Conservation (phyloP, 2,329 filamentous ascomycete genomes). For the Xylariaceae sp. region DNA sequence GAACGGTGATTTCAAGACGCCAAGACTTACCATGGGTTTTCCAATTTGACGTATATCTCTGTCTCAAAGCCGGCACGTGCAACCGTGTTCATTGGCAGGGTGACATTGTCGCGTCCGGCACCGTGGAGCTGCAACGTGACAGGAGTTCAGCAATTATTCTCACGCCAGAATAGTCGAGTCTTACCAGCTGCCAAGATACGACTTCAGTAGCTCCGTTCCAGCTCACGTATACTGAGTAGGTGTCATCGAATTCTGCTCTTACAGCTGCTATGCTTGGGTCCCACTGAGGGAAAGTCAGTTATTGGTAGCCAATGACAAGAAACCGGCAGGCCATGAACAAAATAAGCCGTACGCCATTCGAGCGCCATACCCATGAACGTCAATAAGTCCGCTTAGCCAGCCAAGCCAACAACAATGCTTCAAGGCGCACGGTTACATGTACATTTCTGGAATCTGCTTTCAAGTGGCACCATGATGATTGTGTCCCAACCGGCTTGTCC, state of each 20-base stretch:
- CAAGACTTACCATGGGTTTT: background rate
- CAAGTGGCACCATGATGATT: too few relatives aligned
- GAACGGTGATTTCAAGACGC: too few relatives aligned
- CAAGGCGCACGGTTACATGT: too few relatives aligned
- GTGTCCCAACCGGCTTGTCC: too few relatives aligned
- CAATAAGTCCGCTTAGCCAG: too few relatives aligned
- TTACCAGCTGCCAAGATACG: conserved; percentile 14
- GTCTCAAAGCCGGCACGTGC: conserved; percentile 14
- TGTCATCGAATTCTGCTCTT: background rate
- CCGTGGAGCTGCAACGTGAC: conserved; percentile 6
- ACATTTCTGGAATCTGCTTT: too few relatives aligned
- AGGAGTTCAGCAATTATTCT: background rate
- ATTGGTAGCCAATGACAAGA: too few relatives aligned
- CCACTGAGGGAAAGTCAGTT: conserved; percentile 2
- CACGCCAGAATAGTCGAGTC: background rate
- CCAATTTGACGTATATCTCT: conserved; percentile 3
- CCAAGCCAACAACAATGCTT: too few relatives aligned
- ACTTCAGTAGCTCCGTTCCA: conserved; percentile 21
- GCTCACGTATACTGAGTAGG: conserved; percentile 10
- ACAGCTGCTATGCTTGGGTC: conserved; percentile 12
- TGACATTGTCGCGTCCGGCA: background rate
- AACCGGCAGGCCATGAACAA: too few relatives aligned
- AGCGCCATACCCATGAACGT: too few relatives aligned
- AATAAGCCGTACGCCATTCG: too few relatives aligned
- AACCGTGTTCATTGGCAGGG: background rate